These are phyloP conservation scores for Epichloe hybrida DNA, from an alignment of 2,329 filamentous ascomycete species.

Conservation along the genomic window DNA sequence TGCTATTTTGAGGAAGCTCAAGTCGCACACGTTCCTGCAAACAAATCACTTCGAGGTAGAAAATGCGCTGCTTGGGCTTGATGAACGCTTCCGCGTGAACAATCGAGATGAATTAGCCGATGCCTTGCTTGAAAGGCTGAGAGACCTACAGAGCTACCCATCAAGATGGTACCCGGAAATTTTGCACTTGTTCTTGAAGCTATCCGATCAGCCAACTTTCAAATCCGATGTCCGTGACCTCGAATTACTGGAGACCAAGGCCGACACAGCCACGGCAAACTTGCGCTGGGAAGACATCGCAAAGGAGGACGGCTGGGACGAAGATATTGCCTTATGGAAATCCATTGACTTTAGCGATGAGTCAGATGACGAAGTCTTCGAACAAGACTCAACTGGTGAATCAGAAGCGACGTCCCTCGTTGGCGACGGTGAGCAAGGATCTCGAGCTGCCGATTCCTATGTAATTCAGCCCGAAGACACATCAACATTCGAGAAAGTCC, in stretches of 20 bases:
- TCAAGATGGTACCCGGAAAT: conserved; percentile 65
- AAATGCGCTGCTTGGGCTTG: conserved; percentile 52
- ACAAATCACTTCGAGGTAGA: conserved; percentile 66
- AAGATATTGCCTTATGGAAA: conserved; percentile 56
- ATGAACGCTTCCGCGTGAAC: conserved; percentile 75
- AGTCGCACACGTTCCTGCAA: conserved; percentile 43
- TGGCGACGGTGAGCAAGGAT: conserved; percentile 16
- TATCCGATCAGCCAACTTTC: conserved; percentile 67
- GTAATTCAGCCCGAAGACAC: conserved; percentile 22
- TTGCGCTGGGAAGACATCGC: conserved; percentile 73
- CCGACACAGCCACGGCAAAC: conserved; percentile 28
- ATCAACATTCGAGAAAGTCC: conserved; percentile 17
- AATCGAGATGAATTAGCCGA: conserved; percentile 70
- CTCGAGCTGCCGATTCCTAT: conserved; percentile 18
- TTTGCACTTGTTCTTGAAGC: conserved; percentile 61
- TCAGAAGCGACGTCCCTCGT: conserved; percentile 21
- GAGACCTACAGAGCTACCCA: conserved; percentile 39
- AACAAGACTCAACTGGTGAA: conserved; percentile 23
- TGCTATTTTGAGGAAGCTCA: conserved; percentile 35
- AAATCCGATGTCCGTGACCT: conserved; percentile 54
- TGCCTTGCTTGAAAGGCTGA: conserved; percentile 45
- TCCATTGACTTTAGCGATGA: conserved; percentile 54
- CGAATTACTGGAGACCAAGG: conserved; percentile 32
- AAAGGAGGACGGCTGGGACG: conserved; percentile 58
- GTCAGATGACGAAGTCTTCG: conserved; percentile 38